Conservation (phyloP, 106 monocot genomes). For the Dioscorea zingiberensis region DNA sequence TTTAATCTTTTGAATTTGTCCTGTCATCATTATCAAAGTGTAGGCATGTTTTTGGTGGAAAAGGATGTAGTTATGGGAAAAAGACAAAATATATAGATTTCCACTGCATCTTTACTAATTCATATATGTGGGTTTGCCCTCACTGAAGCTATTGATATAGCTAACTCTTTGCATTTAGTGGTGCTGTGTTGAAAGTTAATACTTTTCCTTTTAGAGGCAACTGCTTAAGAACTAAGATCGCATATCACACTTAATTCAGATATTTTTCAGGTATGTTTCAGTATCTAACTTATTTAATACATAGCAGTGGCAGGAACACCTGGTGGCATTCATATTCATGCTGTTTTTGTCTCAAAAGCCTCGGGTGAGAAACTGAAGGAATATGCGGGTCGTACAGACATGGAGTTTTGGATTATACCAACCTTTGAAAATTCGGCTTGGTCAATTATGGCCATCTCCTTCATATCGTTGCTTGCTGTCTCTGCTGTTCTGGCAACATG, state of each 20-base stretch:
- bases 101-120: not conserved
- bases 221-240: not conserved
- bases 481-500: constrained; percentile 83
- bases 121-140: not conserved
- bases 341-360: constrained; percentile 68
- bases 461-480: constrained; percentile 77
- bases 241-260: no score
- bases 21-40: no score
- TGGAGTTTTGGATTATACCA: constrained; percentile 82
- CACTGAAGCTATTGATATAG: not conserved
- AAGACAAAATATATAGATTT: no score
- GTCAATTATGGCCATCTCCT: constrained; percentile 78
- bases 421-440: constrained; percentile 74
- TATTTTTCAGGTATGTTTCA: not conserved
- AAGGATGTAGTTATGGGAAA: no score
- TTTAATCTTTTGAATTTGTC: no score
- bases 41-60: no score
- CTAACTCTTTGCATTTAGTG: not conserved
- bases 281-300: not conserved
- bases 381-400: constrained; percentile 39
- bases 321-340: constrained; percentile 55
- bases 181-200: not conserved
- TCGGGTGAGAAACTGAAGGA: constrained; percentile 65
- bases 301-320: constrained; percentile 80
- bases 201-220: not conserved